Evolutionary conservation across 306 rosid species (phyloP), one percentile per base, ranked within the genome.

Genomic region (Acmispon strigosus): DNA sequence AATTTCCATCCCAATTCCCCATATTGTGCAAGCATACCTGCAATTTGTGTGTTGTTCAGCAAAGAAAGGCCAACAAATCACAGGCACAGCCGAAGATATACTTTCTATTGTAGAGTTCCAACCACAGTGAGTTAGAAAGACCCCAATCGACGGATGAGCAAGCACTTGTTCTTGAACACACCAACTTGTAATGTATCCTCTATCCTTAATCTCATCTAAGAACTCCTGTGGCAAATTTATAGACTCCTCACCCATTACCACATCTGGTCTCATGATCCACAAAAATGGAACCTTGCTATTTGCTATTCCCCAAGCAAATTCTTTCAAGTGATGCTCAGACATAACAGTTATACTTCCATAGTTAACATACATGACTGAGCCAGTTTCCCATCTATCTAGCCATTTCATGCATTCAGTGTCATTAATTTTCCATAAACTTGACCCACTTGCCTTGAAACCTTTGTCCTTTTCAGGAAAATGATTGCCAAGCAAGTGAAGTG

Each of bases 51-150:
- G 77, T 73, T 73, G 77, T 1, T 73, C 77, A 1, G 77, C 61
- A 73, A 73, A 73, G 70, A 73, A 73, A n/a, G 77, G 77, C 77
- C 77, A 67, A 67, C 73, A 67, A 50, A 67, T 67, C 24, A 44
- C 32, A 17, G 73, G 73, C 49, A 50, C 49, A 11, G 61, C 61
- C 0, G 11, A 18, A 3, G 50, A 32, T 6, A 67, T 50, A 10
- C 49, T 8, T 67, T 67, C 73, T 1, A 67, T 0, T 32, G 49
- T 34, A 1, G 73, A 67, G 45, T 67, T 67, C 61, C 73, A 67
- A 7, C 73, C 73, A 34, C 73, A 68, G 8, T 68, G 73, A 36
- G 62, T 68, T 13, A 68, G 7, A 2, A 68, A 52, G 7, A 43
- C 39, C 3, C 39, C 22, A 19, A 68, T 12, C 0, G 62, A 68